Percentiles rank a stretch among this genome's conserved stretches.
These are phyloP conservation scores for Leucogyrophana mollusca DNA, from an alignment of 768 basidiomycete genomes.

Conservation along the genomic window DNA sequence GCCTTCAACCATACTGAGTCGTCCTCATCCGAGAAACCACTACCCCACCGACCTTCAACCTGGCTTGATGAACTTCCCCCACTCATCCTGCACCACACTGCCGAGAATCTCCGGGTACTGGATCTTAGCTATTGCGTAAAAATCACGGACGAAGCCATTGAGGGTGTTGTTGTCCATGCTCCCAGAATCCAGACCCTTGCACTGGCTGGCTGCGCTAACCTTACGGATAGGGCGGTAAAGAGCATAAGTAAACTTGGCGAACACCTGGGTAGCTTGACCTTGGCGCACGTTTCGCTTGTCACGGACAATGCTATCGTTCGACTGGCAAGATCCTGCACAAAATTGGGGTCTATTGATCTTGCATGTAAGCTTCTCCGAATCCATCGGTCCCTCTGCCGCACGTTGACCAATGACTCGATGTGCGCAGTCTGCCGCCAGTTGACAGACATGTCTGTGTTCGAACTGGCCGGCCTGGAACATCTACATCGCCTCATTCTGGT, in stretches of 20 bases:
- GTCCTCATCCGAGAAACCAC: constrained; percentile 37
- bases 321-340: constrained; percentile 66
- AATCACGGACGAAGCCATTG: constrained; percentile 74
- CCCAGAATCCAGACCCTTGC: constrained; percentile 74
- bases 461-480: constrained; percentile 66
- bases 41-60: constrained; percentile 54
- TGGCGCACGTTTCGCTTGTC: constrained; percentile 77
- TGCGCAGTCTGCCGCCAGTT: constrained; percentile 72
- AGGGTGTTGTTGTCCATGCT: constrained; percentile 73
- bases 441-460: constrained; percentile 83
- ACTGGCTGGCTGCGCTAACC: constrained; percentile 70
- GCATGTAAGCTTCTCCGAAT: constrained; percentile 60
- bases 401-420: constrained; percentile 15
- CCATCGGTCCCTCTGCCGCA: constrained; percentile 7
- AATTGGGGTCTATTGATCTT: constrained; percentile 80
- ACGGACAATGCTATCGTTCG: constrained; percentile 74
- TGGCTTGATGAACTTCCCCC: constrained; percentile 65
- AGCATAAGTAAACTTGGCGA: constrained; percentile 71
- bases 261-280: constrained; percentile 74
- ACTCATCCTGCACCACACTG: constrained; percentile 58
- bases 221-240: constrained; percentile 72
- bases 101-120: constrained; percentile 74
- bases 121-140: constrained; percentile 72
- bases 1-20: constrained; percentile 25
- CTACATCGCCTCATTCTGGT: constrained; percentile 80